Conservation (phyloP, 2,329 filamentous ascomycete species). For the Aspergillus oerlinghausenensis region DNA sequence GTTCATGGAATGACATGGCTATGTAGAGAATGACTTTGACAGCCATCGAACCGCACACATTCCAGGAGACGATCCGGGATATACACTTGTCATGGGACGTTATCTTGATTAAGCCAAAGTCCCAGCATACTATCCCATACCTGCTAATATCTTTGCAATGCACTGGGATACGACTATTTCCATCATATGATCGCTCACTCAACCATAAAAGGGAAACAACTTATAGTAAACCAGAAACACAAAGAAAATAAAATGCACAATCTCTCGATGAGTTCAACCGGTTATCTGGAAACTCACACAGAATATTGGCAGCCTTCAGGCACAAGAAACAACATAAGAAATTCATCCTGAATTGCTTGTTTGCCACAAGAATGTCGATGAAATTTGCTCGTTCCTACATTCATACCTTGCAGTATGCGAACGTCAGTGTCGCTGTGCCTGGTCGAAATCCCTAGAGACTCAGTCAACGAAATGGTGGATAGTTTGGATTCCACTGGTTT, state of each 20-base stretch:
- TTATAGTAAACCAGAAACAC: background rate
- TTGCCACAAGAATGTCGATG: background rate
- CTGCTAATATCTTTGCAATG: background rate
- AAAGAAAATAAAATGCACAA: background rate
- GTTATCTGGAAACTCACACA: background rate
- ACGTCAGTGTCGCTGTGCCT: background rate
- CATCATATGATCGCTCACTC: background rate
- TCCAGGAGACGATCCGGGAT: background rate
- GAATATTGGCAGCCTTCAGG: background rate
- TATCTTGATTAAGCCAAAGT: conserved; percentile 9
- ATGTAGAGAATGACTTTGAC: background rate
- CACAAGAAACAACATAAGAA: background rate
- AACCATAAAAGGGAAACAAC: background rate
- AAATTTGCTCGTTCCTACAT: background rate
- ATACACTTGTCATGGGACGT: background rate
- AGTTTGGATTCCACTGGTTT: conserved; percentile 34
- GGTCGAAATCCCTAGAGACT: background rate
- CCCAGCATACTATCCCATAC: background rate
- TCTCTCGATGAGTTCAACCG: background rate
- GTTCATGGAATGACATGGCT: too few relatives aligned
- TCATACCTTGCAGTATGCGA: background rate
- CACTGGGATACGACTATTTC: background rate
- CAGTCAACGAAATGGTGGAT: conserved; percentile 34
- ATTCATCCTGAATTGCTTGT: background rate
- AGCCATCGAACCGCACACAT: background rate